These are phyloP conservation scores for Pyrenochaeta sp. DNA, from an alignment of 2,329 filamentous ascomycete species.

Conservation along the genomic window DNA sequence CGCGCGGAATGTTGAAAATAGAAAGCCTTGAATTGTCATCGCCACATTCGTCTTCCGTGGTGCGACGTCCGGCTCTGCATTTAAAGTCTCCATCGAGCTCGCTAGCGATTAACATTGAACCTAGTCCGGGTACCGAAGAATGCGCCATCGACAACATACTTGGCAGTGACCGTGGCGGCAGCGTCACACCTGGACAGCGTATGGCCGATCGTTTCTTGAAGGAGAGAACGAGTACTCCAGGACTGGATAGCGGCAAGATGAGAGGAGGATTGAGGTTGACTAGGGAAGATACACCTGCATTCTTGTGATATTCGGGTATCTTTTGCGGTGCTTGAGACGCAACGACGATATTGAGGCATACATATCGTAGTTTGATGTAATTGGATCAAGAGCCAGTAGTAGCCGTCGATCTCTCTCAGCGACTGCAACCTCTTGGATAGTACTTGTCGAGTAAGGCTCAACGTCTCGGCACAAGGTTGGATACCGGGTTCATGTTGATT, in stretches of 20 bases:
- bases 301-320: constrained; percentile 17
- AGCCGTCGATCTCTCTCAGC: not conserved
- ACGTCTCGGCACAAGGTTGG: not conserved
- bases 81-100: constrained; percentile 20
- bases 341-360: not conserved
- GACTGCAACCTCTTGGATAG: not conserved
- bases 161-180: constrained; percentile 17
- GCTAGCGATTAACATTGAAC: constrained; percentile 26
- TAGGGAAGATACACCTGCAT: constrained; percentile 36
- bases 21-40: not conserved
- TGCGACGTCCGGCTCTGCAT: constrained; percentile 9
- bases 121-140: constrained; percentile 16
- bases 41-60: constrained; percentile 12
- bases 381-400: not conserved
- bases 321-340: not conserved
- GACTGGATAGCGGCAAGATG: constrained; percentile 7
- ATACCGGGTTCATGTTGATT: not conserved
- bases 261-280: constrained; percentile 15
- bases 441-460: not conserved
- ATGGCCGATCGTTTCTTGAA: constrained; percentile 43
- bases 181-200: constrained; percentile 40
- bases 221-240: constrained; percentile 21
- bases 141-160: constrained; percentile 20
- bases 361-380: not conserved
- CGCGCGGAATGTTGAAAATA: not conserved